Percentiles rank a stretch among this genome's conserved stretches.
These are phyloP conservation scores for Cercophora newfieldiana DNA, from an alignment of 495 filamentous ascomycete species.

Conservation along the genomic window DNA sequence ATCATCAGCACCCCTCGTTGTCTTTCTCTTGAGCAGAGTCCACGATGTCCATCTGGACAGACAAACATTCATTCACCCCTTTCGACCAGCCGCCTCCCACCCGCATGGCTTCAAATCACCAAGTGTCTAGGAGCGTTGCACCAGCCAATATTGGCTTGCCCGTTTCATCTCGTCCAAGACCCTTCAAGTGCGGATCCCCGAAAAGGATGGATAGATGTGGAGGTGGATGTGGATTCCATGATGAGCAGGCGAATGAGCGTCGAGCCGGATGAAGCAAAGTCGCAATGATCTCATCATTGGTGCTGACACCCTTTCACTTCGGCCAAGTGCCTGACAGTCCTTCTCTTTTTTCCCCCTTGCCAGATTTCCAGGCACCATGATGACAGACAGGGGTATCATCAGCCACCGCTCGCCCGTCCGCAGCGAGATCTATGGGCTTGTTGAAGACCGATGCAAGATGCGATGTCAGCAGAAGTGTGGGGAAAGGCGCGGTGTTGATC, in stretches of 20 bases:
- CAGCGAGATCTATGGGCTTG: neutral
- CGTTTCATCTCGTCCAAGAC: neutral
- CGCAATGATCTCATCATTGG: neutral
- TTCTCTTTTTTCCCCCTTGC: neutral
- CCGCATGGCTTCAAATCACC: neutral
- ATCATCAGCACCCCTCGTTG: too few relatives aligned
- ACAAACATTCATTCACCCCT: too few relatives aligned
- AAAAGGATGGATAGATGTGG: neutral
- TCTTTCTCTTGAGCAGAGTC: too few relatives aligned
- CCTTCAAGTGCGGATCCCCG: neutral
- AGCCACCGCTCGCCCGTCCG: neutral
- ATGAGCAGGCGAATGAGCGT: neutral
- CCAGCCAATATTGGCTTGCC: neutral
- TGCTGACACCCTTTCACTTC: neutral
- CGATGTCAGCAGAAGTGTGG: neutral
- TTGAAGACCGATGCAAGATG: neutral
- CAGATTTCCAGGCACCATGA: neutral
- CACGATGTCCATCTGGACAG: too few relatives aligned
- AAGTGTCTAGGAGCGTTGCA: neutral
- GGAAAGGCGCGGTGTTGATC: neutral
- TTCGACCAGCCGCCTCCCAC: too few relatives aligned
- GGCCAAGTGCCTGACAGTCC: neutral
- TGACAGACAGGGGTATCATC: neutral
- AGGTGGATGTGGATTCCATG: too few relatives aligned
- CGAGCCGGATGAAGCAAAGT: neutral